Evolutionary conservation across 768 basidiomycete species (phyloP).

Genomic region (Boletus reticuloceps): DNA sequence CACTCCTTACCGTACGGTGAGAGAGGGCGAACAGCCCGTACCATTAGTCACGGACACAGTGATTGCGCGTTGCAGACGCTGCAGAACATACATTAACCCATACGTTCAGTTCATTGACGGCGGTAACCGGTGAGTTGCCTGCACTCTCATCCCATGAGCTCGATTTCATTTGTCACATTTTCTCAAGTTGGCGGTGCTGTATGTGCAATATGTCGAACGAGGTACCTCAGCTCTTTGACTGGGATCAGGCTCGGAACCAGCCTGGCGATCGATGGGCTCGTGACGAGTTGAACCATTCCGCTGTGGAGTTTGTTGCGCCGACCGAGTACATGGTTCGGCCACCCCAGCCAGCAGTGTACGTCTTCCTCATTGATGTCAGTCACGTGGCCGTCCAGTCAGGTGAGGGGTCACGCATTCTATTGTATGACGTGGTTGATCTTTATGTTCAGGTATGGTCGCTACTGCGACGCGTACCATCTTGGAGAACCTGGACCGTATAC

Average conservation of each 20-base stretch:
- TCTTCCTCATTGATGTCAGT: slow-evolving; percentile 96
- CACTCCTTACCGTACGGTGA: slow-evolving; percentile 85
- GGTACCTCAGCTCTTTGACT: slow-evolving; percentile 97
- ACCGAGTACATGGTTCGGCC: slow-evolving; percentile 99
- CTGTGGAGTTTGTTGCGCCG: slow-evolving; percentile 97
- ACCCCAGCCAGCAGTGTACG: slow-evolving; percentile 95
- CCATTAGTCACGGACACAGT: slow-evolving; percentile 92
- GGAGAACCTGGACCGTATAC: slow-evolving; percentile 92
- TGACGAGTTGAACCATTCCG: slow-evolving; percentile 88
- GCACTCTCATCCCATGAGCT: not conserved
- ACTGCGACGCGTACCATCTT: slow-evolving; percentile 96
- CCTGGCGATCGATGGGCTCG: slow-evolving; percentile 95
- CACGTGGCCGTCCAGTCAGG: slow-evolving; percentile 89
- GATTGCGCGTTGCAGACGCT: slow-evolving; percentile 93
- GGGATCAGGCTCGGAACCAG: slow-evolving; percentile 92
- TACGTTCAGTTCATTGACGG: slow-evolving; percentile 98
- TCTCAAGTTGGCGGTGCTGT: slow-evolving; percentile 89
- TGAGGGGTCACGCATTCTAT: slow-evolving; percentile 29
- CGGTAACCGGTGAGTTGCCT: slow-evolving; percentile 70
- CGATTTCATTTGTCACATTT: slow-evolving; percentile 1
- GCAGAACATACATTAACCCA: slow-evolving; percentile 96
- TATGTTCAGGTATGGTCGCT: slow-evolving; percentile 84
- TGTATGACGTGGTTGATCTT: not conserved
- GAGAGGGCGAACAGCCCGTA: slow-evolving; percentile 79
- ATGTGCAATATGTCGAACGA: slow-evolving; percentile 99